A percentile compares a stretch with the other conserved stretches of the same genome.
phyloP scores from a whole-genome alignment of 2,329 filamentous ascomycete species.

The Amylocarpus encephaloides region DNA sequence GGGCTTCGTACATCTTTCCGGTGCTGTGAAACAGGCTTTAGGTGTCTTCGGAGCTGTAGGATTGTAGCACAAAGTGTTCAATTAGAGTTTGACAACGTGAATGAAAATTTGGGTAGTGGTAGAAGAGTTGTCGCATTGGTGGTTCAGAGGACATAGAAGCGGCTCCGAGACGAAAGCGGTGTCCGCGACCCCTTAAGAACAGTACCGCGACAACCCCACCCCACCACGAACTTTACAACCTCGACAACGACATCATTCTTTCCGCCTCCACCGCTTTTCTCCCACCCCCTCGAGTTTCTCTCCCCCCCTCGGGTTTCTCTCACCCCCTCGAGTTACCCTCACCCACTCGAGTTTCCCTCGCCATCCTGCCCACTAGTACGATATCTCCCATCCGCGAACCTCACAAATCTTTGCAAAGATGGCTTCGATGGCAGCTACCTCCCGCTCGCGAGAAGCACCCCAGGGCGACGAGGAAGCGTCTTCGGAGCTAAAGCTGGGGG shows the following conservation, averaged over 20 bases:
- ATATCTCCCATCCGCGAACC: neutral
- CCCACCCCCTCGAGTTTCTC: neutral
- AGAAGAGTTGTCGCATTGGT: constrained; percentile 9
- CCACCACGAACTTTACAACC: constrained; percentile 1
- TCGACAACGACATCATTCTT: no score
- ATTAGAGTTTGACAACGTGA: neutral
- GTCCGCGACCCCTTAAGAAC: neutral
- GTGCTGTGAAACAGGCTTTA: neutral
- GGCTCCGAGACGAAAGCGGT: constrained; percentile 11
- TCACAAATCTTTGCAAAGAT: constrained; percentile 8
- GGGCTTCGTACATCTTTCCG: neutral
- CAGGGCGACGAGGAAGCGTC: constrained; percentile 85
- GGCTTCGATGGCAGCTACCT: constrained; percentile 35
- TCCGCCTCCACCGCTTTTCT: neutral
- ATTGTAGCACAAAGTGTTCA: neutral
- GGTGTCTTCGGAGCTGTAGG: neutral
- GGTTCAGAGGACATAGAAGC: neutral
- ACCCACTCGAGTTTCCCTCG: neutral
- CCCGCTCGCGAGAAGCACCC: constrained; percentile 61
- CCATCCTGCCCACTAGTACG: neutral
- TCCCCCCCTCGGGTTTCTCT: no score
- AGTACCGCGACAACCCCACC: no score
- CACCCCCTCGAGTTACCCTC: neutral
- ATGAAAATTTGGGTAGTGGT: neutral
- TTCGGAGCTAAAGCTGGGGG: constrained; percentile 75